Evolutionary conservation across 805 yeast genomes (phyloP).

Genomic region (Hyphopichia homilentoma): DNA sequence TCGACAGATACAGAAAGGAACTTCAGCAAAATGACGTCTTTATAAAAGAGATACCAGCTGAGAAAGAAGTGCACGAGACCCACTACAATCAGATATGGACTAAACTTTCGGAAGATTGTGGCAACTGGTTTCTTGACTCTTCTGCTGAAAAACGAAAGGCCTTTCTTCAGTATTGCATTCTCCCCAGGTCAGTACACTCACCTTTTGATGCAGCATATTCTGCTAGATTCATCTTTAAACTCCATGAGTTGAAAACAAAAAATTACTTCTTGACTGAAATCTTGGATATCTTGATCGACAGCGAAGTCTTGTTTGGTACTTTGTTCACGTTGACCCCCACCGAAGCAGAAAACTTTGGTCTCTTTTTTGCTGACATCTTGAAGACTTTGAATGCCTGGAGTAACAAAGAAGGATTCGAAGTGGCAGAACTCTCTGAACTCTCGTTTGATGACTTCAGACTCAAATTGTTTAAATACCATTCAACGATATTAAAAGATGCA

Average conservation of each 20-base stretch:
- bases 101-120: slow-evolving; percentile 23
- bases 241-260: slow-evolving; percentile 36
- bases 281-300: slow-evolving; percentile 45
- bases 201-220: slow-evolving; percentile 77
- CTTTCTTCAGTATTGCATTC: slow-evolving; percentile 60
- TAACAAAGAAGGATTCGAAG: slow-evolving; percentile 23
- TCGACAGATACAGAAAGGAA: slow-evolving; percentile 23
- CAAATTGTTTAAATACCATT: slow-evolving; percentile 54
- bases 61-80: slow-evolving; percentile 41
- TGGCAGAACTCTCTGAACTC: slow-evolving; percentile 2
- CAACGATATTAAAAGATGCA: slow-evolving; percentile 41
- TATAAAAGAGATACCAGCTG: slow-evolving; percentile 28
- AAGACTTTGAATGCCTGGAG: slow-evolving; percentile 45
- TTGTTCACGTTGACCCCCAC: slow-evolving; percentile 66
- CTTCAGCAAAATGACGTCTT: slow-evolving; percentile 20
- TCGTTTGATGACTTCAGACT: slow-evolving; percentile 33
- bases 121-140: slow-evolving; percentile 36
- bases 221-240: slow-evolving; percentile 54
- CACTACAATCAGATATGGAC: slow-evolving; percentile 30
- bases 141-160: slow-evolving; percentile 12
- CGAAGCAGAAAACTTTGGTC: slow-evolving; percentile 81
- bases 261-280: slow-evolving; percentile 37
- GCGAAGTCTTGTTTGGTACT: slow-evolving; percentile 50
- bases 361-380: slow-evolving; percentile 61
- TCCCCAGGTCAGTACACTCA: slow-evolving; percentile 77